These are phyloP conservation scores for Mycena pura DNA, from an alignment of 768 basidiomycete species.

Conservation along the genomic window DNA sequence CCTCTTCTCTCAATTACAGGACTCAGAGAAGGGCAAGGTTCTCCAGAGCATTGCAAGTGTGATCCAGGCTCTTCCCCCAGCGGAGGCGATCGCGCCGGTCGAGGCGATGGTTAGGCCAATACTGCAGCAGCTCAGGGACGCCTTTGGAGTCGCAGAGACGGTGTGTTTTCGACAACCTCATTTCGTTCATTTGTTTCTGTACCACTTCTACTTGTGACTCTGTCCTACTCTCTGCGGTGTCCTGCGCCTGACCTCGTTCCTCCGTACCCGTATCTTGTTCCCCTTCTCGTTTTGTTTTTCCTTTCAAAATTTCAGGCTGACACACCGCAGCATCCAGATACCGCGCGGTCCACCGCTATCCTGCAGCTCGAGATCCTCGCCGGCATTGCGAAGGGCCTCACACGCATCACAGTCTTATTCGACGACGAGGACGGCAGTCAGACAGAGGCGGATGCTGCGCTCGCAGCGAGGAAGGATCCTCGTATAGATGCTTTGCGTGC, in stretches of 20 bases:
- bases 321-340: slow-evolving; percentile 66
- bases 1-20: too few species aligned
- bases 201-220: too few species aligned
- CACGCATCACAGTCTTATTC: slow-evolving; percentile 74
- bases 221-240: too few species aligned
- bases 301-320: neutral
- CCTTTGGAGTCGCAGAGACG: slow-evolving; percentile 58
- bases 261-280: too few species aligned
- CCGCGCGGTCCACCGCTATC: slow-evolving; percentile 68
- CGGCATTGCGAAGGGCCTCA: slow-evolving; percentile 87
- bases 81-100: slow-evolving; percentile 79
- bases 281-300: neutral
- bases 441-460: slow-evolving; percentile 63
- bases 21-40: slow-evolving; percentile 88
- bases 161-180: too few species aligned
- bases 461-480: slow-evolving; percentile 66
- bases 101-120: slow-evolving; percentile 83
- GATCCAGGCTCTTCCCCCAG: slow-evolving; percentile 85
- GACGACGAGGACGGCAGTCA: slow-evolving; percentile 63
- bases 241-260: too few species aligned
- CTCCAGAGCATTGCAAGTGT: slow-evolving; percentile 93
- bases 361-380: slow-evolving; percentile 82
- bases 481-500: slow-evolving; percentile 69
- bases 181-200: too few species aligned
- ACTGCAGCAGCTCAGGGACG: slow-evolving; percentile 68